Percentiles rank a stretch among this genome's conserved stretches.
Conservation (phyloP, 495 filamentous ascomycete genomes). For the Hypoxylon perforatum region DNA sequence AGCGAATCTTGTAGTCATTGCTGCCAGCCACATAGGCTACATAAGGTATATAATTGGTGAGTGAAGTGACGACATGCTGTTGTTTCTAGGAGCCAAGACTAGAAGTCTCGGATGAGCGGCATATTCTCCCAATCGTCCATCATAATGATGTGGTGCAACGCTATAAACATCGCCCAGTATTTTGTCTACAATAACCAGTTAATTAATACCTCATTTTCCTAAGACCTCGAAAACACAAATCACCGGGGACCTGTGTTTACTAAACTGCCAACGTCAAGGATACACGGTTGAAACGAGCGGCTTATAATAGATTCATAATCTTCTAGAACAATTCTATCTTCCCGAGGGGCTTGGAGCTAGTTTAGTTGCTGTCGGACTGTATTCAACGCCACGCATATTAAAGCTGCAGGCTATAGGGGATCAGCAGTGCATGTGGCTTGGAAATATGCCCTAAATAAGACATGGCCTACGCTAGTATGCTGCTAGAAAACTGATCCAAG, state of each 20-base stretch:
- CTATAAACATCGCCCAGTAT: no score
- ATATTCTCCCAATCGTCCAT: constrained; percentile 5
- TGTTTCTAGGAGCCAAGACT: constrained; percentile 9
- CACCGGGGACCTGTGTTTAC: not conserved
- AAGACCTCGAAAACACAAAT: no score
- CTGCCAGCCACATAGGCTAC: constrained; percentile 28
- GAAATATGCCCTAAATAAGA: constrained; percentile 6
- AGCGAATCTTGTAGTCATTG: constrained; percentile 5
- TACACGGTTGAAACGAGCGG: not conserved
- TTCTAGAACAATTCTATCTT: constrained; percentile 38
- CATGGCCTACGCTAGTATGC: constrained; percentile 2
- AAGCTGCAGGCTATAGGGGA: constrained; percentile 8
- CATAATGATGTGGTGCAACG: constrained; percentile 17
- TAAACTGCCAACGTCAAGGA: not conserved
- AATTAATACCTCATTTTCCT: not conserved
- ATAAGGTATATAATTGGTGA: constrained; percentile 1
- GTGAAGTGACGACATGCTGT: constrained; percentile 6
- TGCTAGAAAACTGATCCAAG: constrained; percentile 14
- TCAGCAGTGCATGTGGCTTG: constrained; percentile 24
- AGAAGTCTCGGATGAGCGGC: constrained; percentile 17
- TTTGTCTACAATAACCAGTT: not conserved
- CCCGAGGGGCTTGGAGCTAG: constrained; percentile 14
- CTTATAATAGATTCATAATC: not conserved
- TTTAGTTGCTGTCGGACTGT: constrained; percentile 9
- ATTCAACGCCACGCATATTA: constrained; percentile 8